A percentile compares a stretch with the other conserved stretches of the same genome.
Evolutionary conservation across 2,329 filamentous ascomycete species (phyloP).

Genomic region (Fusarium napiforme): DNA sequence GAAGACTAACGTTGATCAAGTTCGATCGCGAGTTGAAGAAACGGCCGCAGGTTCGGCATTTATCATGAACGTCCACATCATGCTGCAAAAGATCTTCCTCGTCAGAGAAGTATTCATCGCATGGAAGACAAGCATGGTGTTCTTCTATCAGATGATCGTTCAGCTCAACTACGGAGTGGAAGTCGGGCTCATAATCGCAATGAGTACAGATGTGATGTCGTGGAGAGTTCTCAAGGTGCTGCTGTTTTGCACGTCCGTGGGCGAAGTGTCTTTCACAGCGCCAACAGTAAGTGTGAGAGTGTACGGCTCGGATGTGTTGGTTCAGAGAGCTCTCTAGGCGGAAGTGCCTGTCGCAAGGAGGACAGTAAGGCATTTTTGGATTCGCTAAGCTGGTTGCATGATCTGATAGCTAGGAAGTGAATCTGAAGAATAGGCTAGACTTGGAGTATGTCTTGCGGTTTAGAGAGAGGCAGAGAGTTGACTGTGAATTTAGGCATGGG

Average conservation of each 20-base stretch:
- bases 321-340: neutral
- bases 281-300: constrained; percentile 10
- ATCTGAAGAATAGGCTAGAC: too few species aligned
- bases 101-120: neutral
- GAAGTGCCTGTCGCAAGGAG: constrained; percentile 1
- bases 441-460: accelerated
- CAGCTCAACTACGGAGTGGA: neutral
- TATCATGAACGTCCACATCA: constrained; percentile 16
- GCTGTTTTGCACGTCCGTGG: neutral
- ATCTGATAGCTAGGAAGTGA: neutral
- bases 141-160: neutral
- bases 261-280: constrained; percentile 15
- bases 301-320: constrained; percentile 3
- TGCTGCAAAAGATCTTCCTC: constrained; percentile 2
- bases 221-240: constrained; percentile 4
- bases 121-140: neutral
- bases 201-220: neutral
- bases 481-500: neutral
- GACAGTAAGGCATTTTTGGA: neutral
- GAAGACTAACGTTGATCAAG: constrained; percentile 17
- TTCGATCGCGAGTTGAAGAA: constrained; percentile 20
- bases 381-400: neutral
- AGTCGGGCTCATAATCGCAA: neutral
- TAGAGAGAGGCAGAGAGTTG: neutral
- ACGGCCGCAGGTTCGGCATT: constrained; percentile 21